Percentiles rank a stretch among this genome's conserved stretches.
These are phyloP conservation scores for Lactarius sp. DNA, from an alignment of 768 basidiomycete genomes.

Conservation along the genomic window DNA sequence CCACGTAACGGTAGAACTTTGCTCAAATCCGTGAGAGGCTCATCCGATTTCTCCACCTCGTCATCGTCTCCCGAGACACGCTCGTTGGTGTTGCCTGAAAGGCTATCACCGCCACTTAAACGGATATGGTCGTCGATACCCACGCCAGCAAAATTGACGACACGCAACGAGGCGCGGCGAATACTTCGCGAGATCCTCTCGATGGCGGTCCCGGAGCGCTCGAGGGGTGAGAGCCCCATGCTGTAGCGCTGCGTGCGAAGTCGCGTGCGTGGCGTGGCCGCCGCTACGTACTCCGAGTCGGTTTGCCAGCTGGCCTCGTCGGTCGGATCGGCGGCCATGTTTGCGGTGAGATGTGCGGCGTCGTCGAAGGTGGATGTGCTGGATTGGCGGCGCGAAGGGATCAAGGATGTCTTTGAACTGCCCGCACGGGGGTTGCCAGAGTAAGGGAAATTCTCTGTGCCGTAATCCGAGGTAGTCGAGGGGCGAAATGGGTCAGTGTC, in stretches of 20 bases:
- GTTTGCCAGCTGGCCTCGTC: constrained; percentile 29
- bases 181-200: constrained; percentile 53
- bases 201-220: constrained; percentile 55
- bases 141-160: constrained; percentile 70
- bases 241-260: constrained; percentile 50
- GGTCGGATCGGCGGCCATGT: constrained; percentile 39
- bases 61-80: constrained; percentile 31
- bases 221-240: constrained; percentile 51
- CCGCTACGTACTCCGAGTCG: constrained; percentile 35
- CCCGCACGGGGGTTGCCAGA: constrained; percentile 39
- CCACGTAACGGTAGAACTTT: constrained; percentile 60
- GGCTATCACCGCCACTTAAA: constrained; percentile 39
- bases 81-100: constrained; percentile 23
- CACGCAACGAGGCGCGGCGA: constrained; percentile 64
- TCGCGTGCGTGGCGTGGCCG: constrained; percentile 33
- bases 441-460: constrained; percentile 33
- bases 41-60: constrained; percentile 30
- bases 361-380: constrained; percentile 49
- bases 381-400: constrained; percentile 33
- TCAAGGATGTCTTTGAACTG: constrained; percentile 51
- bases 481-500: constrained; percentile 29
- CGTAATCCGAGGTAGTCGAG: constrained; percentile 15
- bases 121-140: constrained; percentile 58
- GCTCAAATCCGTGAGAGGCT: constrained; percentile 38
- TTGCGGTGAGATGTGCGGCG: constrained; percentile 51